Conservation (phyloP, 768 basidiomycete species). For the Leccinum barrowsii region DNA sequence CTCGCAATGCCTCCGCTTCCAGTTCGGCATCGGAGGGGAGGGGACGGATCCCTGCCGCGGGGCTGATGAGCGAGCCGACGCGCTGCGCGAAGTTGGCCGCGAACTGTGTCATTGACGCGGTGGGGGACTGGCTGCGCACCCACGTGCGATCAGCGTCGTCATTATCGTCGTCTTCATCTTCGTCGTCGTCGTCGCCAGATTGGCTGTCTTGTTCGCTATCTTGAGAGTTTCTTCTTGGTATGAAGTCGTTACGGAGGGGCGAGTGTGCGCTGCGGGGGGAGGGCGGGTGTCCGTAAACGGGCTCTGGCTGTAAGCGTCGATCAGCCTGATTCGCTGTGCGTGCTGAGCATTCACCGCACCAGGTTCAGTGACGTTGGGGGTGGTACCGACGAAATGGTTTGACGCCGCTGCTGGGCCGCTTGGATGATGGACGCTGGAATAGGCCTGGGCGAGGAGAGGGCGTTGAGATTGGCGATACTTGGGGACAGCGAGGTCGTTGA, state of each 20-base stretch:
- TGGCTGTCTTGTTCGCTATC: conserved; percentile 48
- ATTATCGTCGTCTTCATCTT: conserved; percentile 36
- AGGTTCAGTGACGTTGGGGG: conserved; percentile 41
- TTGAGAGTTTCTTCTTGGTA: conserved; percentile 48
- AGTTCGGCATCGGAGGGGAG: conserved; percentile 73
- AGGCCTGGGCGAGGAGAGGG: conserved; percentile 30
- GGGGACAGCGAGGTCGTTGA: conserved; percentile 33
- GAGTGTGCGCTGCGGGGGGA: conserved; percentile 55
- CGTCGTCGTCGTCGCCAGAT: conserved; percentile 39
- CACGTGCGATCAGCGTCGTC: conserved; percentile 24
- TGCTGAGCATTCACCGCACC: conserved; percentile 22
- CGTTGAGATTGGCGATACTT: conserved; percentile 32
- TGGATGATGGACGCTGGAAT: background rate
- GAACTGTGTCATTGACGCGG: conserved; percentile 70
- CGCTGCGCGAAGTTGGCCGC: conserved; percentile 74
- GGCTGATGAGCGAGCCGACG: conserved; percentile 64
- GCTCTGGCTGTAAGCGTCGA: conserved; percentile 37
- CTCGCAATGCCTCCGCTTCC: conserved; percentile 75
- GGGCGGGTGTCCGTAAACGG: conserved; percentile 37
- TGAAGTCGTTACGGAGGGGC: conserved; percentile 64
- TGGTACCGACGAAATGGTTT: conserved; percentile 35
- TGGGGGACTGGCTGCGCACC: conserved; percentile 46
- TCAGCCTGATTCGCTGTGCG: conserved; percentile 10
- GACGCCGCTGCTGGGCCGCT: conserved; percentile 33
- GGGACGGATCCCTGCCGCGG: conserved; percentile 41